Conservation (phyloP, 129 eudicot genomes). For the Arctium lappa region DNA sequence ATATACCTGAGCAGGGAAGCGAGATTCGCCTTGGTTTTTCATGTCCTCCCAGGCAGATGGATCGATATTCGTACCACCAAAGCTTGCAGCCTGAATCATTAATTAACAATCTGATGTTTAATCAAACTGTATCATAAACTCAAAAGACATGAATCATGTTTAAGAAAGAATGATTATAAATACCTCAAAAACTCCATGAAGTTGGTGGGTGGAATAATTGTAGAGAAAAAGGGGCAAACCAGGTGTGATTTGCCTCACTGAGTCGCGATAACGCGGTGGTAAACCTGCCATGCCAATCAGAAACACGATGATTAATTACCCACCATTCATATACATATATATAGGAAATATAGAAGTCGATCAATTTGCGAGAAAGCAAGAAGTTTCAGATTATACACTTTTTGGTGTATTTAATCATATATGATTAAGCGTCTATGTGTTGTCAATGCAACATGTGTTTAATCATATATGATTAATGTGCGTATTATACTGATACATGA, state of each 20-base stretch:
- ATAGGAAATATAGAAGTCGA: too few species aligned
- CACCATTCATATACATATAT: neutral
- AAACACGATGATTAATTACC: neutral
- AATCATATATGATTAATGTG: too few species aligned
- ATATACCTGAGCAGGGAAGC: slow-evolving; percentile 89
- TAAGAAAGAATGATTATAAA: neutral
- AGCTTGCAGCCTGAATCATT: slow-evolving; percentile 69
- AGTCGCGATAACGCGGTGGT: slow-evolving; percentile 90
- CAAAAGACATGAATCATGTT: slow-evolving; percentile 1
- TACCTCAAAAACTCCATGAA: slow-evolving; percentile 93
- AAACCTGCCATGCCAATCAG: slow-evolving; percentile 48
- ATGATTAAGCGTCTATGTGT: too few species aligned
- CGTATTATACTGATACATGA: too few species aligned
- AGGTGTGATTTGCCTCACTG: slow-evolving; percentile 83
- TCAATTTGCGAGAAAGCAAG: too few species aligned
- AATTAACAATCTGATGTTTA: neutral
- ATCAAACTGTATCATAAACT: neutral
- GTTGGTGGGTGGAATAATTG: slow-evolving; percentile 94
- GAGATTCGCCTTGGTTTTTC: slow-evolving; percentile 83
- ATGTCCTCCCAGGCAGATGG: slow-evolving; percentile 92
- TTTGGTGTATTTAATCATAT: too few species aligned
- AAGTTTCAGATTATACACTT: too few species aligned
- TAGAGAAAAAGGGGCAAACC: slow-evolving; percentile 88
- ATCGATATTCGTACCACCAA: slow-evolving; percentile 89
- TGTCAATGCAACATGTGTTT: too few species aligned